A percentile compares a stretch with the other conserved stretches of the same genome.
Evolutionary conservation across 2,329 filamentous ascomycete genomes (phyloP).

Genomic region (Alternaria ethzedia): DNA sequence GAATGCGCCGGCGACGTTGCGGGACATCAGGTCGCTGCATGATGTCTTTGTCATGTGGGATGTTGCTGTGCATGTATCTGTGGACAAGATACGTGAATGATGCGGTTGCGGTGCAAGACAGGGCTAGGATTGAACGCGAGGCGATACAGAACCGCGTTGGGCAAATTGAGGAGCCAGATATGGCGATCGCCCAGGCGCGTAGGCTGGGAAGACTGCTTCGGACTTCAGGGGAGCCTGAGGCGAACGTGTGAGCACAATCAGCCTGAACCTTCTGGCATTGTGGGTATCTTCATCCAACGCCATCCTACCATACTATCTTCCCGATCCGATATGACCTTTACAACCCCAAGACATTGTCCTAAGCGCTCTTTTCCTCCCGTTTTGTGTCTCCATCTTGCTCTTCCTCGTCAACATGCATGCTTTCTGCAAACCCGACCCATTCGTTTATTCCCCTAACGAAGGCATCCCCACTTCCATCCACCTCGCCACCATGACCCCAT

Average conservation of each 20-base stretch:
- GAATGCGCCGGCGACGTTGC: slow-evolving; percentile 15
- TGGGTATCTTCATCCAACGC: not conserved
- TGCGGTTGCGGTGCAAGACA: slow-evolving; percentile 20
- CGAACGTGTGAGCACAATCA: not conserved
- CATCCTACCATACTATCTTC: not conserved
- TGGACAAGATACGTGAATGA: slow-evolving; percentile 34
- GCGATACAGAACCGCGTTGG: not conserved
- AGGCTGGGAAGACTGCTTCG: not conserved
- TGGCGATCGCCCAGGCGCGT: not conserved
- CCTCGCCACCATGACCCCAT: slow-evolving; percentile 80
- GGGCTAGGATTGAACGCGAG: not conserved
- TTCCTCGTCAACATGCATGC: slow-evolving; percentile 45
- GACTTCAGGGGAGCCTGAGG: not conserved
- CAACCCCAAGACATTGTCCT: not conserved
- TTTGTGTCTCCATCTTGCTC: not conserved
- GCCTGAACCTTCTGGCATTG: not conserved
- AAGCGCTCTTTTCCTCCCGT: not conserved
- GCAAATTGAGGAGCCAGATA: not conserved
- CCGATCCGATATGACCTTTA: not conserved
- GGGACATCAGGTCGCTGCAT: slow-evolving; percentile 25
- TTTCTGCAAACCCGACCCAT: slow-evolving; percentile 77
- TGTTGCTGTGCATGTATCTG: slow-evolving; percentile 27
- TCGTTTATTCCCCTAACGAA: slow-evolving; percentile 79
- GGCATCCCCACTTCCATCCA: slow-evolving; percentile 67
- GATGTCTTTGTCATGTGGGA: slow-evolving; percentile 36